Percentiles rank a stretch among this genome's conserved stretches.
phyloP scores from a whole-genome alignment of 495 filamentous ascomycete species.

The Physcia stellaris region DNA sequence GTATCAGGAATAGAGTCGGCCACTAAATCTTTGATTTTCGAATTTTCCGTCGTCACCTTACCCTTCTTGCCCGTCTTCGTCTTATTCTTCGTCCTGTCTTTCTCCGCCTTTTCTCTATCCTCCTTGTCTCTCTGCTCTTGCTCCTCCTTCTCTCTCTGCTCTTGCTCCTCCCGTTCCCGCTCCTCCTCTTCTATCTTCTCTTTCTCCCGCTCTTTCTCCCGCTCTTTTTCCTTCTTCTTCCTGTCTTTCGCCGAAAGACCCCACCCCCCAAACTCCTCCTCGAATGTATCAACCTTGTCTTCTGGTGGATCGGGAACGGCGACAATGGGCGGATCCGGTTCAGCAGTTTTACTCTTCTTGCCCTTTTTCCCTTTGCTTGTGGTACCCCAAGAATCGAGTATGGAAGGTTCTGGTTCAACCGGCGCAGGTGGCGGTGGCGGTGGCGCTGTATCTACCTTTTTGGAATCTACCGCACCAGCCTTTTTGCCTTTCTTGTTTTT shows the following conservation, averaged over 20 bases:
- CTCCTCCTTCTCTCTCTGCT: constrained; percentile 14
- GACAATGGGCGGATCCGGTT: constrained; percentile 5
- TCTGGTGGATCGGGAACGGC: background rate
- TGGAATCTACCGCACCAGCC: constrained; percentile 8
- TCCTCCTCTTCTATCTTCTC: constrained; percentile 12
- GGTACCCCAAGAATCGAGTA: constrained; percentile 26
- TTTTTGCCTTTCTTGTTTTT: constrained; percentile 19
- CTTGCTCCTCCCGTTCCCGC: constrained; percentile 6
- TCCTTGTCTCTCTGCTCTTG: constrained; percentile 5
- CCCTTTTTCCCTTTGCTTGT: constrained; percentile 30
- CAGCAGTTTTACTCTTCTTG: constrained; percentile 16
- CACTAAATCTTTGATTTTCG: constrained; percentile 14
- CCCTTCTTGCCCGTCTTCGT: constrained; percentile 17
- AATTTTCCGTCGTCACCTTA: constrained; percentile 8
- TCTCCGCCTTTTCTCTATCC: constrained; percentile 11
- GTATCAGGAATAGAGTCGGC: constrained; percentile 14
- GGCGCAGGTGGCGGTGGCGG: constrained; percentile 13
- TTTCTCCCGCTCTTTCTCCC: constrained; percentile 8
- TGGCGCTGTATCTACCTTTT: constrained; percentile 10
- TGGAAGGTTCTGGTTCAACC: constrained; percentile 15
- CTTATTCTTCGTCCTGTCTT: constrained; percentile 19
- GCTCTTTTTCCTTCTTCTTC: constrained; percentile 13
- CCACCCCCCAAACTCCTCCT: constrained; percentile 3
- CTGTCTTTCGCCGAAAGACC: constrained; percentile 6
- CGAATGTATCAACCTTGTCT: constrained; percentile 5